These are phyloP conservation scores for Solanum hybrid DNA, from an alignment of 305 asterid species.

Conservation along the genomic window DNA sequence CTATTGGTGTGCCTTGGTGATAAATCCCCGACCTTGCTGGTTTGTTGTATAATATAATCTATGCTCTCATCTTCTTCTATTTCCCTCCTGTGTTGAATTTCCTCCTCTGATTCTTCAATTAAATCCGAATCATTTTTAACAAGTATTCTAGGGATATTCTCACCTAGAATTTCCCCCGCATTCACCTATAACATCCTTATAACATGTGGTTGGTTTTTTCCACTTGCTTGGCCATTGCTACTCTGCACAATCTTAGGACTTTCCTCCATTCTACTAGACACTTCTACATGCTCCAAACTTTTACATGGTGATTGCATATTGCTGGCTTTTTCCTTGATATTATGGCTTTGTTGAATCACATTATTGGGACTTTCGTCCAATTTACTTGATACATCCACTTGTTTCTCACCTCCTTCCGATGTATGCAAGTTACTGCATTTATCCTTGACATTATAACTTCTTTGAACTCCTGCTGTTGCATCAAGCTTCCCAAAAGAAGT, in stretches of 20 bases:
- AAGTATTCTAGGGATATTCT: not conserved
- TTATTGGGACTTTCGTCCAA: not conserved
- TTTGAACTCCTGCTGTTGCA: not conserved
- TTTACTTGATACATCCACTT: not conserved
- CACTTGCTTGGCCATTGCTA: not conserved
- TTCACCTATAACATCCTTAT: not conserved
- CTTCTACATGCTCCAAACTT: not conserved
- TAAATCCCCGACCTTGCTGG: not conserved
- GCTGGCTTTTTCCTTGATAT: not conserved
- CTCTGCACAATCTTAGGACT: not conserved
- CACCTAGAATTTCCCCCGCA: not conserved
- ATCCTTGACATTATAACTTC: not conserved
- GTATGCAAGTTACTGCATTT: not conserved
- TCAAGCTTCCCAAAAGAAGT: not conserved
- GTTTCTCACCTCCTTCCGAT: not conserved
- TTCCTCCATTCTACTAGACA: not conserved
- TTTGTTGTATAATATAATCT: too few species aligned
- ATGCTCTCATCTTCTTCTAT: not conserved
- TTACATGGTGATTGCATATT: not conserved
- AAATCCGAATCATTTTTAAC: not conserved
- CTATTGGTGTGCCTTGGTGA: not conserved
- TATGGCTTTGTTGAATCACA: not conserved
- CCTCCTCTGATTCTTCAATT: not conserved
- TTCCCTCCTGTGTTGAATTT: not conserved
- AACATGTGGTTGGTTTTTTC: not conserved